These are phyloP conservation scores for Hepatocystis sp. DNA, from an alignment of 169 alveolate species.

Conservation along the genomic window DNA sequence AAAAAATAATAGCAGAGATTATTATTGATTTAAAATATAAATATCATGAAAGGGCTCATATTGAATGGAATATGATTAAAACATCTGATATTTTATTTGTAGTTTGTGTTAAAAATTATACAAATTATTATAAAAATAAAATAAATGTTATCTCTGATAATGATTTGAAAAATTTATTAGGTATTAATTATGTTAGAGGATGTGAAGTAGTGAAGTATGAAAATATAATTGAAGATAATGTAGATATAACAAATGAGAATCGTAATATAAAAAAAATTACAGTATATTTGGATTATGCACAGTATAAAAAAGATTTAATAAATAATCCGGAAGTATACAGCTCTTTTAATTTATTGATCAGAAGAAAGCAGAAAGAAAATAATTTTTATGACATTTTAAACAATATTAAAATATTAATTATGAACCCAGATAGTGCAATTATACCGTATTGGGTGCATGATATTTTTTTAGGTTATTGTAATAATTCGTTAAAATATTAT, in stretches of 20 bases:
- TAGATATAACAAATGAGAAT: constrained; percentile 81
- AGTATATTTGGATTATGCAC: constrained; percentile 87
- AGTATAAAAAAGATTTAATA: constrained; percentile 86
- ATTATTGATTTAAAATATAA: constrained; percentile 52
- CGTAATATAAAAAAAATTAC: constrained; percentile 69
- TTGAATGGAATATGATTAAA: constrained; percentile 75
- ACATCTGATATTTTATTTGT: constrained; percentile 56
- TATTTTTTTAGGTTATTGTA: constrained; percentile 88
- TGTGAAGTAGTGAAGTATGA: constrained; percentile 50
- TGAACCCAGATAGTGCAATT: constrained; percentile 81
- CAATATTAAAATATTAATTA: constrained; percentile 88
- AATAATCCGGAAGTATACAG: constrained; percentile 88
- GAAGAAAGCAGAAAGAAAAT: constrained; percentile 92
- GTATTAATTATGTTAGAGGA: constrained; percentile 73
- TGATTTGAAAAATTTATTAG: constrained; percentile 60
- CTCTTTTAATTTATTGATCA: constrained; percentile 88
- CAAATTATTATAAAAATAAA: constrained; percentile 56
- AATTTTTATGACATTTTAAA: constrained; percentile 90
- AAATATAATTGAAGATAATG: constrained; percentile 77
- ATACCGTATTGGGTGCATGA: constrained; percentile 88
- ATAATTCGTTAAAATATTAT: constrained; percentile 79
- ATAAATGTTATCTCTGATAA: constrained; percentile 46
- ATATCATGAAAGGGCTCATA: constrained; percentile 29
- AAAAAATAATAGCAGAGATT: constrained; percentile 52
- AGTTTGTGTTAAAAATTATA: constrained; percentile 70